Evolutionary conservation across 768 basidiomycete genomes (phyloP).

Genomic region (Suillus discolor): DNA sequence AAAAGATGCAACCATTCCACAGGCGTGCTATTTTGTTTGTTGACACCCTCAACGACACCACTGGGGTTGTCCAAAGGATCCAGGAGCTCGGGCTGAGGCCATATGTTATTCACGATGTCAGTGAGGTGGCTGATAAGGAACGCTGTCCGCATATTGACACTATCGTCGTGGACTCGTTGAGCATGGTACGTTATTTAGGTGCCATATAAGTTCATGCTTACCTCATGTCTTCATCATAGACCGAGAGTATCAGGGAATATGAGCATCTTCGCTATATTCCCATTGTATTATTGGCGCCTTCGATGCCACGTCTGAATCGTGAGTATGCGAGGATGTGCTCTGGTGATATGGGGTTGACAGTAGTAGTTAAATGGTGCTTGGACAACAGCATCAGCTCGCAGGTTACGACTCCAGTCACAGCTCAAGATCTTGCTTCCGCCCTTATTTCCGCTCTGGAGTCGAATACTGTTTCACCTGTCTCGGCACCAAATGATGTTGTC

Average conservation of each 20-base stretch:
- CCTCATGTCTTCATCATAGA: constrained; percentile 47
- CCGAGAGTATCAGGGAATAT: constrained; percentile 85
- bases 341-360: constrained; percentile 8
- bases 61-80: constrained; percentile 76
- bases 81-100: constrained; percentile 78
- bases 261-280: constrained; percentile 97
- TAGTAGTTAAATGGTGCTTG: constrained; percentile 89
- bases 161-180: constrained; percentile 90
- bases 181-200: constrained; percentile 59
- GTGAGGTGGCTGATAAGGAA: constrained; percentile 81
- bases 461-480: constrained; percentile 88
- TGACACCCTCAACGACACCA: constrained; percentile 78
- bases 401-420: constrained; percentile 86
- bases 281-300: constrained; percentile 85
- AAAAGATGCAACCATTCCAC: constrained; percentile 84
- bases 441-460: constrained; percentile 94
- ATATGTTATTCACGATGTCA: constrained; percentile 74
- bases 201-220: constrained; percentile 11
- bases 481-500: constrained; percentile 80
- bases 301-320: constrained; percentile 76
- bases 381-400: constrained; percentile 97
- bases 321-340: constrained; percentile 32
- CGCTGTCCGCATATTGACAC: constrained; percentile 90
- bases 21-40: constrained; percentile 91
- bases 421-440: constrained; percentile 89